Base-by-base conservation (phyloP, 2,329 filamentous ascomycete species). In the Fragosphaeria purpurea region DNA sequence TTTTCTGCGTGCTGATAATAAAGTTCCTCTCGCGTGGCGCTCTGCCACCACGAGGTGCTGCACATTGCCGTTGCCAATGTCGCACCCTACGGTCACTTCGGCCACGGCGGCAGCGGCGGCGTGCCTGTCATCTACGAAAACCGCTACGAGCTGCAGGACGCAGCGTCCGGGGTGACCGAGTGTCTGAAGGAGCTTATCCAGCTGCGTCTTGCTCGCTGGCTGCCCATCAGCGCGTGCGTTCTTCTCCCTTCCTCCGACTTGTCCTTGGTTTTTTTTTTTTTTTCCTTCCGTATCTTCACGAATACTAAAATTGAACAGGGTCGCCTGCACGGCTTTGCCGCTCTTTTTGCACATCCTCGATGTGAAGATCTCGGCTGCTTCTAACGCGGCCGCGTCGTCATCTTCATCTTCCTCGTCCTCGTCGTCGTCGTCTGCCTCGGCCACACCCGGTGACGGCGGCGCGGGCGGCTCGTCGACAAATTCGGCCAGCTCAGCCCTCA, bases 41-140 rank as follows among this genome's bases (percentile, higher is more conserved):
- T 57, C 34, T 55, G 55, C 43, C 55, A 57, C 30, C 53, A 57
- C 44, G 55, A 56, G 44, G 48, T 55, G 30, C 52, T 57, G 7
- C 55, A 73, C 13, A 60, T 71, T 4, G 70, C 69, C n/a, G 65
- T 70, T 30, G 62, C 65, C 5, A 65, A 65, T 53, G 63, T 67
- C 41, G 59, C 67, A 44, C 60, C 63, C 30, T 57, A 61, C 47
- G 53, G 58, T 33, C 62, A 57, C 31, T 56, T 63, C 7, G 40
- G 39, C 22, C 40, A 37, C 35, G 43, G 37, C 38, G 35, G 8
- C n/a, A 22, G 31, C 44, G 48, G 46, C 38, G 33, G 47, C 8
- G 22, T 48, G 7, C 45, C 51, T 2, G 38, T 39, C 10, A 40
- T 56, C 47, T 53, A 50, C 31, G 53, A 56, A 45, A 57, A 51